Conservation (phyloP, 176 grass and related monocot genomes). For the Lolium multiflorum region DNA sequence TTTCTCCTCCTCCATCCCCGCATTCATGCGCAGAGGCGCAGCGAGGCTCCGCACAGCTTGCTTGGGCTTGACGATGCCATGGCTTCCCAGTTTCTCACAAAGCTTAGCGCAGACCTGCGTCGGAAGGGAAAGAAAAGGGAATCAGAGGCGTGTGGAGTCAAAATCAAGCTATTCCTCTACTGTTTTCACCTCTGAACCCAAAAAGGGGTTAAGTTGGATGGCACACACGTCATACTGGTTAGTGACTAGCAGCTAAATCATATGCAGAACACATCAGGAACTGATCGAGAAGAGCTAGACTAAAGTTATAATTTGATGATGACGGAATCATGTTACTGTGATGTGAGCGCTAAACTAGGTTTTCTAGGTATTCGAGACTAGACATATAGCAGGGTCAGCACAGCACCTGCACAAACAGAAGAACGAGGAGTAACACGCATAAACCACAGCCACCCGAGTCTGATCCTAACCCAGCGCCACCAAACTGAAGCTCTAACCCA, state of each 20-base stretch:
- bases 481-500: background rate
- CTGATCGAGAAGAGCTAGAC: background rate
- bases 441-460: background rate
- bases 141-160: background rate
- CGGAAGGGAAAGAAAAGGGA: constrained; percentile 7
- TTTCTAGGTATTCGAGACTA: background rate
- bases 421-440: background rate
- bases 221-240: background rate
- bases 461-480: background rate
- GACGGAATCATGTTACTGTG: background rate
- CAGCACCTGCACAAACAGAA: background rate
- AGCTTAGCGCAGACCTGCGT: constrained; percentile 83
- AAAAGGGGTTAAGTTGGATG: background rate
- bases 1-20: constrained; percentile 82
- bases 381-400: background rate
- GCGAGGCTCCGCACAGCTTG: constrained; percentile 76
- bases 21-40: constrained; percentile 83
- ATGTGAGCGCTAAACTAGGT: background rate
- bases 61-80: constrained; percentile 82
- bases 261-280: background rate
- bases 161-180: background rate
- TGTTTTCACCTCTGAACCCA: background rate
- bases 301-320: background rate
- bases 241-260: constrained; percentile 22
- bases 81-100: constrained; percentile 88